Conservation (phyloP, 768 basidiomycete species). For the Omphalotus guepiniiformis region DNA sequence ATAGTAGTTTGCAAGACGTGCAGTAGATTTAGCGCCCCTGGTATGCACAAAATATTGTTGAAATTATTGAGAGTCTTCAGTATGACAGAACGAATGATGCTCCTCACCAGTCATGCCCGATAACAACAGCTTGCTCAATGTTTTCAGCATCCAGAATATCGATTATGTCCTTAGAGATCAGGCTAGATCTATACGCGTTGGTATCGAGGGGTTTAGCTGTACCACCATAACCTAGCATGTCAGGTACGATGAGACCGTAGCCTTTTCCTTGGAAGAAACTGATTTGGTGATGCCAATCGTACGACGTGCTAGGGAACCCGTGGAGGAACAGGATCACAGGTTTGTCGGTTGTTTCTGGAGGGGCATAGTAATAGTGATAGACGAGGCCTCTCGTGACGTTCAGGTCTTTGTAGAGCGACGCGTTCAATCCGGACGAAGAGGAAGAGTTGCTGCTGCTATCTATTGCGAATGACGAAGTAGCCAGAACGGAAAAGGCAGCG, state of each 20-base stretch:
- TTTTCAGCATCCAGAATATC: slow-evolving; percentile 35
- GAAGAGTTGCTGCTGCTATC: too few relatives aligned
- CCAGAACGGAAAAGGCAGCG: too few relatives aligned
- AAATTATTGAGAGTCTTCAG: background rate
- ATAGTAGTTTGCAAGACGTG: slow-evolving; percentile 32
- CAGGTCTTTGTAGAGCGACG: slow-evolving; percentile 13
- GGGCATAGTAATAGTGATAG: slow-evolving; percentile 15
- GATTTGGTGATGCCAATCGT: slow-evolving; percentile 40
- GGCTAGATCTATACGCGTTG: slow-evolving; percentile 21
- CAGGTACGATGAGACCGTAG: slow-evolving; percentile 41
- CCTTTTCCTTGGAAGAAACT: slow-evolving; percentile 33
- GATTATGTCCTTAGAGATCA: slow-evolving; percentile 27
- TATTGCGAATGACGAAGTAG: too few relatives aligned
- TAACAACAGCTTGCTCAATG: slow-evolving; percentile 25
- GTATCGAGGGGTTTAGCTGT: slow-evolving; percentile 21
- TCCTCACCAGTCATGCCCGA: slow-evolving; percentile 40
- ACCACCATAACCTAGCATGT: slow-evolving; percentile 44
- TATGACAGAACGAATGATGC: too few relatives aligned
- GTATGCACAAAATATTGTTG: too few relatives aligned
- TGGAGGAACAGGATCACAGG: slow-evolving; percentile 40
- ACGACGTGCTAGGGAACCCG: slow-evolving; percentile 39
- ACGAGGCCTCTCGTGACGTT: slow-evolving; percentile 18
- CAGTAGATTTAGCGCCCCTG: slow-evolving; percentile 33
- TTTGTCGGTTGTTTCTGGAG: slow-evolving; percentile 10
- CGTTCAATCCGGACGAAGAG: too few relatives aligned